Conservation (phyloP, 257 asterid genomes). For the Linaria vulgaris region DNA sequence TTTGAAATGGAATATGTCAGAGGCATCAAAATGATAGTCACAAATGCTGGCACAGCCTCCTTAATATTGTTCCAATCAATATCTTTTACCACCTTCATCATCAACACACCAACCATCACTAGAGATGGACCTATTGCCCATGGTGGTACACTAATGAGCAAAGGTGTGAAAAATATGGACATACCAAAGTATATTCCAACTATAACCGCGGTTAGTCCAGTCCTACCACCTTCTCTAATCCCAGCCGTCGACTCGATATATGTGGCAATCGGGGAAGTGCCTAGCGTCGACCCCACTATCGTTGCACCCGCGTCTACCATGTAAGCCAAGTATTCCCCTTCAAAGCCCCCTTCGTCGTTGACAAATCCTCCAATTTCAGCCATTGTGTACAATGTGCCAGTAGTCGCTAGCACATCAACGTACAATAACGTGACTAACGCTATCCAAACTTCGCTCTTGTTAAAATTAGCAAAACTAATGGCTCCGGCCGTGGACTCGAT, state of each 20-base stretch:
- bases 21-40: conserved; percentile 70
- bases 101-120: conserved; percentile 77
- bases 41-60: conserved; percentile 76
- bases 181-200: conserved; percentile 57
- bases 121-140: conserved; percentile 89
- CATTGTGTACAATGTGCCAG: conserved; percentile 70
- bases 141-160: conserved; percentile 69
- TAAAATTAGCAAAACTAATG: conserved; percentile 53
- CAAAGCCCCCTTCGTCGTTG: conserved; percentile 45
- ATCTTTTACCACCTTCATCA: conserved; percentile 71
- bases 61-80: conserved; percentile 60
- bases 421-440: conserved; percentile 57
- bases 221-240: conserved; percentile 71
- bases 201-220: conserved; percentile 70
- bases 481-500: conserved; percentile 60
- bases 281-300: conserved; percentile 60
- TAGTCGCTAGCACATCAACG: conserved; percentile 70
- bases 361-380: conserved; percentile 69
- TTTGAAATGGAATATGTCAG: conserved; percentile 72
- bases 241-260: conserved; percentile 74
- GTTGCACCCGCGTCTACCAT: conserved; percentile 84
- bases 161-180: conserved; percentile 55
- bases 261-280: conserved; percentile 69
- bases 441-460: conserved; percentile 62
- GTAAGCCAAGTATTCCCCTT: conserved; percentile 75